Percentiles rank a stretch among this genome's conserved stretches.
Conservation (phyloP, 257 asterid species). For the Sherardia arvensis region DNA sequence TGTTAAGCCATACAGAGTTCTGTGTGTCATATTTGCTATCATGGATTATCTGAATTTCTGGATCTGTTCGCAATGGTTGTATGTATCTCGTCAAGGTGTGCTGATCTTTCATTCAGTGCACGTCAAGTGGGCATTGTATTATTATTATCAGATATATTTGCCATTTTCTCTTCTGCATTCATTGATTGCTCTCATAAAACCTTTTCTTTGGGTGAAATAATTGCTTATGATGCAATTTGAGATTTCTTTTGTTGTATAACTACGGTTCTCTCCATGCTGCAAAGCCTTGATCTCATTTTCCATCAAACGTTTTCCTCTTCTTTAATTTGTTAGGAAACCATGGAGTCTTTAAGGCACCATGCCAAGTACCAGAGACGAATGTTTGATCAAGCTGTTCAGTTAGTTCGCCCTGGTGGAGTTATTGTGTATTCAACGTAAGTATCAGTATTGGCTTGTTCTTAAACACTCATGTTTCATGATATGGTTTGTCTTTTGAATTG, state of each 20-base stretch:
- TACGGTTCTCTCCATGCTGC: neutral
- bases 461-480: neutral
- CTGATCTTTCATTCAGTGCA: neutral
- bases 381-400: conserved; percentile 98
- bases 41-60: neutral
- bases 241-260: neutral
- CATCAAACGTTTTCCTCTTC: neutral
- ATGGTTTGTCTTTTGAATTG: neutral
- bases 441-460: conserved; percentile 5
- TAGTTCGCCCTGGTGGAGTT: conserved; percentile 96
- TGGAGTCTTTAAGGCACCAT: conserved; percentile 73
- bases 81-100: neutral
- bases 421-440: conserved; percentile 92
- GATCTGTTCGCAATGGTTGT: neutral
- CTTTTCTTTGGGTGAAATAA: neutral
- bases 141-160: too few species aligned
- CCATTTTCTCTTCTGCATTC: neutral
- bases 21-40: neutral
- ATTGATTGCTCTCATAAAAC: too few species aligned
- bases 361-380: conserved; percentile 83
- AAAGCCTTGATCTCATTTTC: neutral
- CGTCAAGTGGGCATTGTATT: neutral
- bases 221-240: neutral
- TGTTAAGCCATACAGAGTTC: neutral
- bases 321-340: conserved; percentile 41